Base-by-base conservation (phyloP, 2,329 filamentous ascomycete species). In the Colletotrichum gigasporum region DNA sequence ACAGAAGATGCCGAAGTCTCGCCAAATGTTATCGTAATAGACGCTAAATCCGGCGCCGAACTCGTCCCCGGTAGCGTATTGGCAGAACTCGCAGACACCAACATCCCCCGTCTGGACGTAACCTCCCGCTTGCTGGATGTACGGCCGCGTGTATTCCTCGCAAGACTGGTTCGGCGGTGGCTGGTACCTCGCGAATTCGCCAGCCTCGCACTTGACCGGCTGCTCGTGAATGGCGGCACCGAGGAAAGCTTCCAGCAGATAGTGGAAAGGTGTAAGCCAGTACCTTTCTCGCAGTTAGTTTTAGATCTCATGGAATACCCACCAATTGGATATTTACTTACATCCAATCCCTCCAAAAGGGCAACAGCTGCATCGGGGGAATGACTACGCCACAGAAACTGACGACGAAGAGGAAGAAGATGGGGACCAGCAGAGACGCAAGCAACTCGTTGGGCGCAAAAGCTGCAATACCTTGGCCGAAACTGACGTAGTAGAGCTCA, bases 311-410 rank as follows among this genome's bases (percentile, higher is more conserved):
- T 14, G 5, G 14, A 14, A 34, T 4, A 10, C 5, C 32, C 32
- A 10, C 10, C 32, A 14, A 9, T 34, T 34, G 3, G 3, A 10
- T 5, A 34, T 34, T 3, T 14, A 34, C 14, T 9, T 9, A 34
- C 85, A 90, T 87, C 84, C 84, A 87, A 7, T 75, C 76, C 12
- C 82, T 79, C 90, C 90, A 92, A 73, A 92, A 92, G 2, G 79
- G 74, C 0, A 87, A 86, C 0, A 92, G 75, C 3, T 81, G 81
- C 2, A 67, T 71, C 14, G 86, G 87, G 0, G 90, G 89, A 1
- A 92, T 89, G 9, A 91, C 84, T 5, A 92, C 87, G 61, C 90
- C 90, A 72, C 89, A 91, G 80, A 92, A 92, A 8, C 85, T 85
- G 20, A 91, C 82, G 35, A 91, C 83, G 69, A 92, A 91, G 24